Conservation (phyloP, 495 filamentous ascomycete species). For the Tetracladium marchalianum region DNA sequence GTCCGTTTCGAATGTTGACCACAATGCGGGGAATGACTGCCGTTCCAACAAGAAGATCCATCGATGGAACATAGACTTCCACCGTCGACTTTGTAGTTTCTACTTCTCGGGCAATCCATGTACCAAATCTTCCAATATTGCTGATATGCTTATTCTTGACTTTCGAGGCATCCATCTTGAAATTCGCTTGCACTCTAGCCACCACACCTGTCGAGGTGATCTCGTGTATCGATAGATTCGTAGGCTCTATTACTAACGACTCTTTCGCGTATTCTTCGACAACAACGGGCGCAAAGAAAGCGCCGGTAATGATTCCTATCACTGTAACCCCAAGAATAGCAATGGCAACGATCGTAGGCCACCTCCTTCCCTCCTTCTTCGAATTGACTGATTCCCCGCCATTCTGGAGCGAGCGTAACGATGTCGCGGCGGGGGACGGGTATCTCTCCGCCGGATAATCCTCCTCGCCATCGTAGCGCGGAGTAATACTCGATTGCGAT, state of each 20-base stretch:
- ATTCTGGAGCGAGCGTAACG: slow-evolving; percentile 15
- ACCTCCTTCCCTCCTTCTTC: slow-evolving; percentile 11
- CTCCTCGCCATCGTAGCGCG: slow-evolving; percentile 35
- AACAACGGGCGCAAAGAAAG: slow-evolving; percentile 69
- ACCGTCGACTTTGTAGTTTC: slow-evolving; percentile 61
- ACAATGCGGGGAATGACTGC: slow-evolving; percentile 64
- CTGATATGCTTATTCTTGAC: slow-evolving; percentile 61
- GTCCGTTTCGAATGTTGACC: slow-evolving; percentile 65
- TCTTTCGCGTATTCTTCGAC: slow-evolving; percentile 78
- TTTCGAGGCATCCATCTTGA: slow-evolving; percentile 64
- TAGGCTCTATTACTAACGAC: slow-evolving; percentile 71
- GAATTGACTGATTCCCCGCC: slow-evolving; percentile 4
- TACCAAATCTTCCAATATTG: slow-evolving; percentile 64
- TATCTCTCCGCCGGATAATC: slow-evolving; percentile 21
- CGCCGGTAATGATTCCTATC: slow-evolving; percentile 42
- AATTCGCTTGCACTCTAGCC: slow-evolving; percentile 69
- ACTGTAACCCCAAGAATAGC: slow-evolving; percentile 27
- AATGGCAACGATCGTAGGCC: slow-evolving; percentile 34
- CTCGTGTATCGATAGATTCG: slow-evolving; percentile 69
- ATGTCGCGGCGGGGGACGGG: slow-evolving; percentile 16
- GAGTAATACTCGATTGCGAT: slow-evolving; percentile 24
- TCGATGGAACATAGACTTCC: slow-evolving; percentile 74
- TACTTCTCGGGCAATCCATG: slow-evolving; percentile 68
- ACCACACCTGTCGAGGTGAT: slow-evolving; percentile 68
- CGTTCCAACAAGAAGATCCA: slow-evolving; percentile 68